phyloP scores from a whole-genome alignment of 305 asterid genomes.

The Fraxinus xanthoxyloides region DNA sequence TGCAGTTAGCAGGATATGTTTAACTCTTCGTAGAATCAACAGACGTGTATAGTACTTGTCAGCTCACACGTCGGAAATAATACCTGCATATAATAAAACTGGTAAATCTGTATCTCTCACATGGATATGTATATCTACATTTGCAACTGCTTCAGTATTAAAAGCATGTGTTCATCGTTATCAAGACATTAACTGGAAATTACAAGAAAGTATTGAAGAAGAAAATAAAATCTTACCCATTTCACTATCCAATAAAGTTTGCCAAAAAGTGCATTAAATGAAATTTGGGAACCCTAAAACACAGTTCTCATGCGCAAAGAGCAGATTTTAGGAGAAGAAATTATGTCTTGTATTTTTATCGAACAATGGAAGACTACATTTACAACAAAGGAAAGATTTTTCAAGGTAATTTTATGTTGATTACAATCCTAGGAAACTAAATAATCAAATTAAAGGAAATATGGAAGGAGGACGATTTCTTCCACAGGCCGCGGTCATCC shows the following conservation, averaged over 20 bases:
- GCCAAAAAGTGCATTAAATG: neutral
- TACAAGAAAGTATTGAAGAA: neutral
- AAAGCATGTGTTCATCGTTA: neutral
- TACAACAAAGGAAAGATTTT: neutral
- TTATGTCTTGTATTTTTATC: neutral
- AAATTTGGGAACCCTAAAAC: neutral
- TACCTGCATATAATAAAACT: neutral
- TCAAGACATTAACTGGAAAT: neutral
- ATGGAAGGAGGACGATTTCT: neutral
- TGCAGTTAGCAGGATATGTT: neutral
- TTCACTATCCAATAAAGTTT: neutral
- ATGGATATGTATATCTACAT: neutral
- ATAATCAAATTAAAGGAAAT: neutral
- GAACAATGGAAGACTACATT: neutral
- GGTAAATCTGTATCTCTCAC: neutral
- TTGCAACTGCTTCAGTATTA: neutral
- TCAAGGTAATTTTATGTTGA: neutral
- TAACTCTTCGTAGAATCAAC: neutral
- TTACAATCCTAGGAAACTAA: neutral
- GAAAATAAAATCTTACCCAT: neutral
- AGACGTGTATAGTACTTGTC: neutral
- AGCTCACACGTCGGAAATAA: neutral
- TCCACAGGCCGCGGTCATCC: neutral
- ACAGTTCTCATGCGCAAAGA: neutral
- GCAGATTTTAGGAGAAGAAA: neutral